Base-by-base conservation (phyloP, 352 stramenopile genomes). In the Globisporangium nunn region DNA sequence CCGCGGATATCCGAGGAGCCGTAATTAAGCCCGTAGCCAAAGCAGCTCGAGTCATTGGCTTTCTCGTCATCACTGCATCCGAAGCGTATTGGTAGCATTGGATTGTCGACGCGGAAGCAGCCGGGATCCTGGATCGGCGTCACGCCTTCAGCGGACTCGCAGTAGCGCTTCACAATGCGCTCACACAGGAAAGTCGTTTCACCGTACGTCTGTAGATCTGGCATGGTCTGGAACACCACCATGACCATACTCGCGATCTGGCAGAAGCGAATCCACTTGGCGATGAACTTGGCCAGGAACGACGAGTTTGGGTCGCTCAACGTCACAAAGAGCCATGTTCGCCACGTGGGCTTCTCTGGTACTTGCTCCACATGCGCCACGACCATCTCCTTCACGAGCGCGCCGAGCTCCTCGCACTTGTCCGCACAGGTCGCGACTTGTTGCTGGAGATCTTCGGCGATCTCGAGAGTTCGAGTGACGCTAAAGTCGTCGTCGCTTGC, bases 161-260 rank as follows among this genome's bases (percentile, higher is more conserved):
- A 91, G 57, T 91, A 91, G 5, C 49, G 45, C 50, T 83, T 41
- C 11, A 87, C 81, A 7, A 71, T 66, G 12, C 67, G 66, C 56
- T 91, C 81, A 45, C 81, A 91, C 48, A 89, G 58, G 18, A 70
- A 68, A 8, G 78, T 88, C 11, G 66, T 14, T 28, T 88, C 76
- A 33, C 78, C 78, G 59, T 87, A 89, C 11, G 74, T 82, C 48
- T 91, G 81, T 33, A 91, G 56, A 28, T 91, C 81, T 1, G 81
- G 81, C 78, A 91, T 88, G 17, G 81, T 91, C 56, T 91, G 74
- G 47, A 88, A 80, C 30, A 87, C 66, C n/a, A 91, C 75, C 41
- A 88, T 70, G 62, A 86, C 67, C 72, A 91, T 88, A 63, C 76
- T 87, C 18, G 78, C 71, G 29, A 89, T 69, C n/a, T 85, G 71